A percentile compares a stretch with the other conserved stretches of the same genome.
Conservation (phyloP, 2,329 filamentous ascomycete genomes). For the Fusarium sarcochroum region DNA sequence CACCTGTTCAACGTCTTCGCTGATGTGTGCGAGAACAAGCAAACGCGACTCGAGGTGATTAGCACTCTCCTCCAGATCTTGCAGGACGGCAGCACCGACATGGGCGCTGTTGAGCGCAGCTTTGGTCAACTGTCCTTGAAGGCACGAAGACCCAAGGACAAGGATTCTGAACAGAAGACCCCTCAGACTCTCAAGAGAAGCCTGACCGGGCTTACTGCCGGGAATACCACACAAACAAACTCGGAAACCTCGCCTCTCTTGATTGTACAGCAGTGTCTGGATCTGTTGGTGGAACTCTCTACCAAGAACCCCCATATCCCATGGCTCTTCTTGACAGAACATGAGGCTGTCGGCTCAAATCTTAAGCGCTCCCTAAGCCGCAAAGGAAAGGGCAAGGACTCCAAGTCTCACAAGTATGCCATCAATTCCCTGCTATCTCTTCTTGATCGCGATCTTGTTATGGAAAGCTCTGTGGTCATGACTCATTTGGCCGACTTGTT, state of each 20-base stretch:
- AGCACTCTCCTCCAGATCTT: conserved; percentile 93
- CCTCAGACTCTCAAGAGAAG: conserved; percentile 85
- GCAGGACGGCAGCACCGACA: conserved; percentile 94
- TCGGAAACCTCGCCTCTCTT: conserved; percentile 94
- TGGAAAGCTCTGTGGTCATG: conserved; percentile 98
- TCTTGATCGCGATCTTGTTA: conserved; percentile 93
- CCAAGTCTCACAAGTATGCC: conserved; percentile 87
- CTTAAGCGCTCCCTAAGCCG: conserved; percentile 82
- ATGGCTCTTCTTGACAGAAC: conserved; percentile 93
- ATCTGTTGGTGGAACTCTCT: conserved; percentile 85
- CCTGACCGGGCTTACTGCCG: conserved; percentile 69
- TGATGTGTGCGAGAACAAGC: conserved; percentile 95
- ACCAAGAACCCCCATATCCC: conserved; percentile 89
- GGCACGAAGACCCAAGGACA: conserved; percentile 83
- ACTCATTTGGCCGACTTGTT: conserved; percentile 90
- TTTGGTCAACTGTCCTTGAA: conserved; percentile 93
- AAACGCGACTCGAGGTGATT: conserved; percentile 93
- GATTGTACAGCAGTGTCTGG: conserved; percentile 95
- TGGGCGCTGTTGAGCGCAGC: conserved; percentile 93
- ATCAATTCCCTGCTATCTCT: conserved; percentile 91
- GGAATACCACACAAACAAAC: conserved; percentile 68
- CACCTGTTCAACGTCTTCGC: conserved; percentile 90
- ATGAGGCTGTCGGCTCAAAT: conserved; percentile 80
- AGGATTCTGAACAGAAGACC: conserved; percentile 76
- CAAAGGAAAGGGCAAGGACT: conserved; percentile 91